These are phyloP conservation scores for Neostapfia colusana DNA, from an alignment of 176 grass and related monocot genomes.

Conservation along the genomic window DNA sequence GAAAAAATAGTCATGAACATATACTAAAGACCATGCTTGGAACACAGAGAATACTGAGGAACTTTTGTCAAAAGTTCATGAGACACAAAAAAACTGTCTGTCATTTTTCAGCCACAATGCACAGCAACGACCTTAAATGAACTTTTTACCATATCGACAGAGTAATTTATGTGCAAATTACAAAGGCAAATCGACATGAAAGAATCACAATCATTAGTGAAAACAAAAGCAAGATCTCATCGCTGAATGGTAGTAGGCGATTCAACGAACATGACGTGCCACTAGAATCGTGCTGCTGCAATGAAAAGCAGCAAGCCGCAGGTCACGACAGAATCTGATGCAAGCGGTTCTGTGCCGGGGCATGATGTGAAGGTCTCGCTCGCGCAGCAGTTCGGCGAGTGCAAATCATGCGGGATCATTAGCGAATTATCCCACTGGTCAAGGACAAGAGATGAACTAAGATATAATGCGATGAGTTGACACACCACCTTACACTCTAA, in stretches of 20 bases:
- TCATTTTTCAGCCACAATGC: too few species aligned
- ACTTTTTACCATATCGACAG: too few species aligned
- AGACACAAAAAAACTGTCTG: too few species aligned
- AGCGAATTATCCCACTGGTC: conserved; percentile 26
- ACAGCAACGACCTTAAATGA: too few species aligned
- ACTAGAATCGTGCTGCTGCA: conserved; percentile 32
- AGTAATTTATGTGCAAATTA: too few species aligned
- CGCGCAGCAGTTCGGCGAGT: background rate
- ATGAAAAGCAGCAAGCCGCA: conserved; percentile 30
- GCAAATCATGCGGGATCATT: conserved; percentile 20
- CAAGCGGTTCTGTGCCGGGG: conserved; percentile 34
- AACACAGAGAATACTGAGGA: background rate
- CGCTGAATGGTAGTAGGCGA: conserved; percentile 25
- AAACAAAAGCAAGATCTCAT: conserved; percentile 40
- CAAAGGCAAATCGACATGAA: too few species aligned
- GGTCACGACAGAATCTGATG: conserved; percentile 49
- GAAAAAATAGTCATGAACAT: too few species aligned
- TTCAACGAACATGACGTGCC: conserved; percentile 41
- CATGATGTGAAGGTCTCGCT: conserved; percentile 40
- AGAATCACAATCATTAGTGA: conserved; percentile 1
- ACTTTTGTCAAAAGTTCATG: background rate
- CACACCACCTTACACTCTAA: conserved; percentile 25
- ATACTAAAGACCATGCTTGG: too few species aligned
- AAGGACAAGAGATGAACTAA: conserved; percentile 3
- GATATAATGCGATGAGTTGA: too few species aligned